Evolutionary conservation across 495 filamentous ascomycete genomes (phyloP).

Genomic region (Immersiella caudata): DNA sequence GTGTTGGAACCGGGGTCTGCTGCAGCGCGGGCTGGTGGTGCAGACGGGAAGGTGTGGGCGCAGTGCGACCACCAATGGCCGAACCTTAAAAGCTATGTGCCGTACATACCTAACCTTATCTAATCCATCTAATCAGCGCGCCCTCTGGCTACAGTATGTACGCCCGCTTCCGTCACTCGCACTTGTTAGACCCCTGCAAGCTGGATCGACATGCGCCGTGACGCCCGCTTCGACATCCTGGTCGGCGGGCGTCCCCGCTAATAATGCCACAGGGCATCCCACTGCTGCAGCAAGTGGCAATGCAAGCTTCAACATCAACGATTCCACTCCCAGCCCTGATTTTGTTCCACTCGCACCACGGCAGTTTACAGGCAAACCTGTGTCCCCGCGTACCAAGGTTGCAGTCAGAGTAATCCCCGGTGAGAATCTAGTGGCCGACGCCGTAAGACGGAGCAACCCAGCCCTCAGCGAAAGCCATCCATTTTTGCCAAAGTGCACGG

Average conservation of each 20-base stretch:
- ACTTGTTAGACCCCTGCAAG: not conserved
- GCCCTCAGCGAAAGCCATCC: not conserved
- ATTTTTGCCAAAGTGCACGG: constrained; percentile 3
- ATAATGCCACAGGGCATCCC: constrained; percentile 5
- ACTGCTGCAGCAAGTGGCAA: not conserved
- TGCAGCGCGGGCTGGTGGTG: not conserved
- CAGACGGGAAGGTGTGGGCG: not conserved
- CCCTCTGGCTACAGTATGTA: not conserved
- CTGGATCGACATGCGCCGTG: not conserved
- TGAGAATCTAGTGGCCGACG: not conserved
- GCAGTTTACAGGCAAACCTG: not conserved
- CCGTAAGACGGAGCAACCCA: constrained; percentile 12
- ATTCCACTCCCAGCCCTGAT: constrained; percentile 8
- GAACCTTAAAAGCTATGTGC: not conserved
- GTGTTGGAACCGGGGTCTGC: not conserved
- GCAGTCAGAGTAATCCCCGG: not conserved
- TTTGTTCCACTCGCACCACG: constrained; percentile 1
- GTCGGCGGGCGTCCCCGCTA: constrained; percentile 3
- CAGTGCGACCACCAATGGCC: not conserved
- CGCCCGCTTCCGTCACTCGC: constrained; percentile 1
- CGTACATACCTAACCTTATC: constrained; percentile 10
- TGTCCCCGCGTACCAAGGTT: not conserved
- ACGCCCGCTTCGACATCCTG: not conserved
- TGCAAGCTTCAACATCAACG: not conserved
- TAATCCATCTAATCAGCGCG: constrained; percentile 27